phyloP scores from a whole-genome alignment of 1,284 basidiomycete genomes.

The Vanrija pseudolonga region DNA sequence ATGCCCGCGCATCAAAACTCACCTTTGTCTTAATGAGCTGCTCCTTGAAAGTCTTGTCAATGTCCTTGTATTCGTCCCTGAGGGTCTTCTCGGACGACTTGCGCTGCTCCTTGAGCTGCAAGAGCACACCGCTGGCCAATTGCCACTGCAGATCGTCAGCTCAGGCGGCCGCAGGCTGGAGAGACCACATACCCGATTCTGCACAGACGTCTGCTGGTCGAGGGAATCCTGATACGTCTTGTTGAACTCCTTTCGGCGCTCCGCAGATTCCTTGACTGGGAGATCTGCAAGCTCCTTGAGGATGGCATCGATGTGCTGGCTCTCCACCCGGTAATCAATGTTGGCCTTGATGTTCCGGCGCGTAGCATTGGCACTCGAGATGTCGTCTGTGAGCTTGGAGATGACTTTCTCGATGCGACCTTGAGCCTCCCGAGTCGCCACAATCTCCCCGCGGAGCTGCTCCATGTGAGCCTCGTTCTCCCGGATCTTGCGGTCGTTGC shows the following conservation, averaged over 20 bases:
- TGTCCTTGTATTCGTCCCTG: constrained; percentile 75
- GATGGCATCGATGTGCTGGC: constrained; percentile 63
- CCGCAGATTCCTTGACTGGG: constrained; percentile 77
- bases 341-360: constrained; percentile 80
- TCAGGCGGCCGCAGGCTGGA: neutral
- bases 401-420: constrained; percentile 62
- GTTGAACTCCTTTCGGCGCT: constrained; percentile 76
- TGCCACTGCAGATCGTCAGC: constrained; percentile 60
- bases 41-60: constrained; percentile 78
- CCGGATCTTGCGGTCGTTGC: constrained; percentile 60
- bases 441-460: constrained; percentile 46
- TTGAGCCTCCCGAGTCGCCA: constrained; percentile 54
- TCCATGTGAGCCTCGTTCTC: constrained; percentile 61
- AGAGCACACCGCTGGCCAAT: constrained; percentile 74
- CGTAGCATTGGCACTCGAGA: constrained; percentile 61
- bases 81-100: constrained; percentile 68
- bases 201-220: constrained; percentile 47
- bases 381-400: constrained; percentile 49
- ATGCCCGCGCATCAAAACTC: constrained; percentile 8
- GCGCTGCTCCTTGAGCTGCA: constrained; percentile 67
- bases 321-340: constrained; percentile 68
- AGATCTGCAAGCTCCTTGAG: constrained; percentile 68
- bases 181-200: constrained; percentile 59
- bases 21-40: constrained; percentile 95
- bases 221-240: constrained; percentile 70